Conservation (phyloP, 768 basidiomycete genomes). For the Lactarius pseudohatsudake region DNA sequence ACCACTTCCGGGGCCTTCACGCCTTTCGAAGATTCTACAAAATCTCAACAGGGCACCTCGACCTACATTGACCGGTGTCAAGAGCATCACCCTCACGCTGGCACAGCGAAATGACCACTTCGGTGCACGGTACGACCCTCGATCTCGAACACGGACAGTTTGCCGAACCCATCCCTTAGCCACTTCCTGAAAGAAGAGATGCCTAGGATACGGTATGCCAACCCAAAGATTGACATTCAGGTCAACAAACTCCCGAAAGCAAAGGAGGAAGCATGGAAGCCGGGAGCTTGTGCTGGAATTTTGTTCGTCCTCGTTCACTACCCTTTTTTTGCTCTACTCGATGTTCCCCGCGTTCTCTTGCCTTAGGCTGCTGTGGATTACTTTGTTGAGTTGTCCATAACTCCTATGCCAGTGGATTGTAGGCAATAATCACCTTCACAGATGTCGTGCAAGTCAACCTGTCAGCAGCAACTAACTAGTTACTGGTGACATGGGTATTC, state of each 20-base stretch:
- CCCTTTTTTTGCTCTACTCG: background rate
- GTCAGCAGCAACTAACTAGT: too few relatives aligned
- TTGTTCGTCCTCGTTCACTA: slow-evolving; percentile 45
- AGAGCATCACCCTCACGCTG: slow-evolving; percentile 53
- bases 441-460: too few relatives aligned
- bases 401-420: too few relatives aligned
- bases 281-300: slow-evolving; percentile 62
- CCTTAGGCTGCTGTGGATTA: too few relatives aligned
- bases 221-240: slow-evolving; percentile 62
- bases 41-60: slow-evolving; percentile 52
- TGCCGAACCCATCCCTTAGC: slow-evolving; percentile 38
- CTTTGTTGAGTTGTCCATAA: too few relatives aligned
- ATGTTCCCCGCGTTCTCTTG: too few relatives aligned
- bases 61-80: slow-evolving; percentile 49
- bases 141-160: background rate
- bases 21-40: slow-evolving; percentile 53
- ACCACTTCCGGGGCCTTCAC: slow-evolving; percentile 47
- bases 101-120: slow-evolving; percentile 70
- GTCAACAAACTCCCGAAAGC: slow-evolving; percentile 57
- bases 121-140: slow-evolving; percentile 59
- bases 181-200: slow-evolving; percentile 81
- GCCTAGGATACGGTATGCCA: slow-evolving; percentile 74
- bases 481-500: too few relatives aligned
- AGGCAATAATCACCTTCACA: too few relatives aligned
- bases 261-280: slow-evolving; percentile 54